Conservation (phyloP, 1,139 yeast species). For the Blastobotrys serpentis region DNA sequence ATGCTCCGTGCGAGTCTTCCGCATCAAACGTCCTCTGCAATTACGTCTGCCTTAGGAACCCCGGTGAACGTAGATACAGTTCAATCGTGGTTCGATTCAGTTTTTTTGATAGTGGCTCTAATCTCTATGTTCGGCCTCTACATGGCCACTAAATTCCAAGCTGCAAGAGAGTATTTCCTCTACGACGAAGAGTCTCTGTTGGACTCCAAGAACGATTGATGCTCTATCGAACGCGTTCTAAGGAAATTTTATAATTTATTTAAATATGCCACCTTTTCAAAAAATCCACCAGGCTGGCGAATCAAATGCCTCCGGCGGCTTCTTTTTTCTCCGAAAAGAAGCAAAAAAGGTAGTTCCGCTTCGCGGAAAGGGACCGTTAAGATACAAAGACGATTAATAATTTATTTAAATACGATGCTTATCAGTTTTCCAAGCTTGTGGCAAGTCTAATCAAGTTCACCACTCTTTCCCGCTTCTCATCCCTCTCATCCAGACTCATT, state of each 20-base stretch:
- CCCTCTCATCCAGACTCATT: constrained; percentile 2
- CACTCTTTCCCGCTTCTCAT: constrained; percentile 17
- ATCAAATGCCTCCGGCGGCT: too few species aligned
- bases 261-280: not conserved
- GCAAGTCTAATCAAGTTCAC: constrained; percentile 16
- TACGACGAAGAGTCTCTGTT: constrained; percentile 33
- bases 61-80: constrained; percentile 58
- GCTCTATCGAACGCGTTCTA: too few species aligned
- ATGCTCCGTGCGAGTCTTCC: constrained; percentile 76
- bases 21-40: constrained; percentile 52
- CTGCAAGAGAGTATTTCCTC: constrained; percentile 18
- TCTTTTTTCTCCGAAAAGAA: not conserved
- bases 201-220: constrained; percentile 30
- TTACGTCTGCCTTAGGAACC: constrained; percentile 49
- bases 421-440: constrained; percentile 14
- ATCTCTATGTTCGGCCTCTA: constrained; percentile 48
- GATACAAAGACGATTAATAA: too few species aligned
- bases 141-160: constrained; percentile 25
- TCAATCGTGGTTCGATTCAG: constrained; percentile 78
- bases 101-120: constrained; percentile 59
- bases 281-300: too few species aligned
- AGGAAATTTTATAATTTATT: too few species aligned
- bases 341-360: too few species aligned
- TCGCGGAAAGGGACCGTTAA: too few species aligned
- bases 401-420: not conserved